These are phyloP conservation scores for Borovskyia barvae DNA, from an alignment of 208 protist genomes.

Conservation along the genomic window DNA sequence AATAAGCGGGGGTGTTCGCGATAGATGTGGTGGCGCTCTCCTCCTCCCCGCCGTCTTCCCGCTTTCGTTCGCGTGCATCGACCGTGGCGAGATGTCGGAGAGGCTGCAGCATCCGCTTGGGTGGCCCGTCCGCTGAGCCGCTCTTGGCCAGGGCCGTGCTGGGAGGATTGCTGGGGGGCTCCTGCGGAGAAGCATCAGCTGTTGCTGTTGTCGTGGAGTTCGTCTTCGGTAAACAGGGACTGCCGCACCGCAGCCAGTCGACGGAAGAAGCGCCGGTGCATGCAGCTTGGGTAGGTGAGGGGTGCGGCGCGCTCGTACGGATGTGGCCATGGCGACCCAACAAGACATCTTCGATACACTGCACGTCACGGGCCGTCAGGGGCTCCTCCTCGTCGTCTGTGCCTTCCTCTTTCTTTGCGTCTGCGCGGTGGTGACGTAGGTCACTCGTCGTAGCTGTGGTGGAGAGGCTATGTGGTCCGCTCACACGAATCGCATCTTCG, in stretches of 20 bases:
- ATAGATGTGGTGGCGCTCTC: not conserved
- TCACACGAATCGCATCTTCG: not conserved
- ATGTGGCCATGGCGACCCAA: conserved; percentile 1
- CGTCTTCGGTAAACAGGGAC: not conserved
- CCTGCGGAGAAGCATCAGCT: conserved; percentile 5
- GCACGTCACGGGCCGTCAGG: not conserved
- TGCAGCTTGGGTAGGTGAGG: too few relatives aligned
- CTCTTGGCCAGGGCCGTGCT: not conserved
- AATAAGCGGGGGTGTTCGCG: too few relatives aligned
- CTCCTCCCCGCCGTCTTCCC: not conserved
- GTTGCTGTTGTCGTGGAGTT: not conserved
- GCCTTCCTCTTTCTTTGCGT: not conserved
- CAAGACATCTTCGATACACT: not conserved
- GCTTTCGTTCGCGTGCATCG: not conserved
- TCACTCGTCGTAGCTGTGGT: not conserved
- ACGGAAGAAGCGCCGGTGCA: too few relatives aligned
- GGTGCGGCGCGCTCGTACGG: not conserved
- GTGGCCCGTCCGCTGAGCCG: not conserved
- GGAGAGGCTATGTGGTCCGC: too few relatives aligned
- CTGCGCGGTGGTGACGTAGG: not conserved
- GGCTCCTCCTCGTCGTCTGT: not conserved
- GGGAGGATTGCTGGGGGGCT: not conserved
- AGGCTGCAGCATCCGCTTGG: conserved; percentile 12
- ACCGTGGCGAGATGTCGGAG: not conserved
- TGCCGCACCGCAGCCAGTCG: conserved; percentile 1